phyloP scores from a whole-genome alignment of 2,329 filamentous ascomycete genomes.

The Trichoderma cornu-damae region DNA sequence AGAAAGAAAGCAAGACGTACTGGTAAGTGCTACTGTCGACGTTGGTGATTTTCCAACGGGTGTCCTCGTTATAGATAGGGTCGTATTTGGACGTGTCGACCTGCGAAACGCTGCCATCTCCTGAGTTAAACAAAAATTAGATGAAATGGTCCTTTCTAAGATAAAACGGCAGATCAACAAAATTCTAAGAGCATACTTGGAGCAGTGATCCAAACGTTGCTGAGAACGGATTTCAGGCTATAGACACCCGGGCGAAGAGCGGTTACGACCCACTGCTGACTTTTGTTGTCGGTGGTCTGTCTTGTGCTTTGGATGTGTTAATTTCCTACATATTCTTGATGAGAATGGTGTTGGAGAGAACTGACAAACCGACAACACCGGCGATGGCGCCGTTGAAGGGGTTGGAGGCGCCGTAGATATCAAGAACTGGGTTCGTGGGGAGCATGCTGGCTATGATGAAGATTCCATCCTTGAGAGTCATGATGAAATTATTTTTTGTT shows the following conservation, averaged over 20 bases:
- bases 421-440: background rate
- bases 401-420: background rate
- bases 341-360: background rate
- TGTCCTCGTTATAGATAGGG: background rate
- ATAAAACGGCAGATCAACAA: background rate
- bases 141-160: no score
- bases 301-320: background rate
- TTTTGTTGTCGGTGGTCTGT: background rate
- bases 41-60: constrained; percentile 7
- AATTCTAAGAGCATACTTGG: background rate
- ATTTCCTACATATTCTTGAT: background rate
- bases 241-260: constrained; percentile 8
- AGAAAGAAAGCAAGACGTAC: no score
- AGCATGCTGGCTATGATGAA: constrained; percentile 7
- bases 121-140: background rate
- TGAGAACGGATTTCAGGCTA: background rate
- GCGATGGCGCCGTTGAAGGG: background rate
- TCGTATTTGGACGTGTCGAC: constrained; percentile 8
- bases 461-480: constrained; percentile 1
- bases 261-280: constrained; percentile 9
- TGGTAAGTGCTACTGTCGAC: background rate
- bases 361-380: background rate
- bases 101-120: background rate
- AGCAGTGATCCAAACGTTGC: constrained; percentile 3
- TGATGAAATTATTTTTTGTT: background rate